Evolutionary conservation across 163 green algal genomes (phyloP).

Genomic region (Scenedesmus sp.): DNA sequence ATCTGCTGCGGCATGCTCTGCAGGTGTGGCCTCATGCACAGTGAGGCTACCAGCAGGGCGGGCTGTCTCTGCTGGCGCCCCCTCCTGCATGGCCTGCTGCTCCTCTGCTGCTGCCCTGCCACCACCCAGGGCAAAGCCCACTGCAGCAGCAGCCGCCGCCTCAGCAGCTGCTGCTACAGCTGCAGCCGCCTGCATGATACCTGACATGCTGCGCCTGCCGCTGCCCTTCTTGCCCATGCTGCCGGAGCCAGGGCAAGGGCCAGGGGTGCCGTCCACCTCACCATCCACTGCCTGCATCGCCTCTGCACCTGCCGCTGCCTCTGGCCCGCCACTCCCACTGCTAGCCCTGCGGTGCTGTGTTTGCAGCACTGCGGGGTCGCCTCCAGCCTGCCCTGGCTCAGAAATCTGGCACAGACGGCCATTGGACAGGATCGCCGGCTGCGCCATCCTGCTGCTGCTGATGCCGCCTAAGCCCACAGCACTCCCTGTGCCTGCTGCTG

Average conservation of each 20-base stretch:
- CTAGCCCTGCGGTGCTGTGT: neutral
- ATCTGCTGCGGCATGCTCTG: neutral
- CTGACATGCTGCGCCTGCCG: neutral
- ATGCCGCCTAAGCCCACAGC: neutral
- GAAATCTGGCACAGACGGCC: neutral
- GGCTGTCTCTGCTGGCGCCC: slow-evolving; percentile 3
- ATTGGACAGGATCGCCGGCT: neutral
- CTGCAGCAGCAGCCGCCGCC: neutral
- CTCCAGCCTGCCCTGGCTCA: neutral
- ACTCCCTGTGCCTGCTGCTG: neutral
- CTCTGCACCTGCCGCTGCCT: slow-evolving; percentile 3
- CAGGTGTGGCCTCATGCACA: neutral
- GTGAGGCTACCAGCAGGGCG: neutral
- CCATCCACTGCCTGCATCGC: neutral
- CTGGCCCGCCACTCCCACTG: neutral
- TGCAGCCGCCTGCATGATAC: neutral
- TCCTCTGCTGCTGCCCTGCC: slow-evolving; percentile 23
- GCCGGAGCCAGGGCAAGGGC: neutral
- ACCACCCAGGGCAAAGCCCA: slow-evolving; percentile 12
- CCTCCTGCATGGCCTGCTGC: neutral
- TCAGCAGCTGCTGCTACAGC: neutral
- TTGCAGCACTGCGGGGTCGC: neutral
- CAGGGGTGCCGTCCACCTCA: neutral
- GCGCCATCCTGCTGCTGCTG: neutral
- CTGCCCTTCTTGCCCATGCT: neutral